These are phyloP conservation scores for Discostella stelligera DNA, from an alignment of 352 stramenopile species.

Conservation along the genomic window DNA sequence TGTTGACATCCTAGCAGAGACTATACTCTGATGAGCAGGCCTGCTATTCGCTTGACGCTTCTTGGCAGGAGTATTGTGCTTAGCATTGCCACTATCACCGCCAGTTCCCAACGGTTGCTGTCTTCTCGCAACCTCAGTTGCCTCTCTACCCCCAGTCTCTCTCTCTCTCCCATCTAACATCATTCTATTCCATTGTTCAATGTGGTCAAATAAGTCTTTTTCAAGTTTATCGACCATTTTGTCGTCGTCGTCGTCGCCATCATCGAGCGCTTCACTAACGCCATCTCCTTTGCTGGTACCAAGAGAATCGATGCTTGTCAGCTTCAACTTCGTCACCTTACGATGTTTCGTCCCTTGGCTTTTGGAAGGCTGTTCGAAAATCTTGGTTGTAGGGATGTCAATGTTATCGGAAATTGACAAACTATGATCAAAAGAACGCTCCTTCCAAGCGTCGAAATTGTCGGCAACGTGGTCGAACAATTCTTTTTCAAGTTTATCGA, in stretches of 20 bases:
- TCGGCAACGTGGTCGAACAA: background rate
- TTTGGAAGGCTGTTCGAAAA: background rate
- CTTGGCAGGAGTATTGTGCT: background rate
- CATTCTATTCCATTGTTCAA: constrained; percentile 1
- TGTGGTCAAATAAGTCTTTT: constrained; percentile 1
- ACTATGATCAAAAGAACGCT: too few relatives aligned
- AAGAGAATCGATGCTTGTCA: background rate
- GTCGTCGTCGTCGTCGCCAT: background rate
- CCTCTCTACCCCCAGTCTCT: background rate
- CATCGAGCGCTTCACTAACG: background rate
- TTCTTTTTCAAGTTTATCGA: background rate
- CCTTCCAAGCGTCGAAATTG: too few relatives aligned
- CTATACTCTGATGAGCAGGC: background rate
- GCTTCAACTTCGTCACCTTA: too few relatives aligned
- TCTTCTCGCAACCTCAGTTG: background rate
- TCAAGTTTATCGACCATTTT: background rate
- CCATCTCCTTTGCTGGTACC: background rate
- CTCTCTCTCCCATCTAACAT: background rate
- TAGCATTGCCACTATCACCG: background rate
- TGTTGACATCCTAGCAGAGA: background rate
- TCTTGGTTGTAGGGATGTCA: background rate
- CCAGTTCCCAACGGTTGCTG: background rate
- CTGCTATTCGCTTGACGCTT: background rate
- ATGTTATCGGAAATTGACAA: background rate
- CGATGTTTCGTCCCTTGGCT: background rate